A percentile compares a stretch with the other conserved stretches of the same genome.
Conservation (phyloP, 2,329 filamentous ascomycete genomes). For the Chaetomiaceae sp. region DNA sequence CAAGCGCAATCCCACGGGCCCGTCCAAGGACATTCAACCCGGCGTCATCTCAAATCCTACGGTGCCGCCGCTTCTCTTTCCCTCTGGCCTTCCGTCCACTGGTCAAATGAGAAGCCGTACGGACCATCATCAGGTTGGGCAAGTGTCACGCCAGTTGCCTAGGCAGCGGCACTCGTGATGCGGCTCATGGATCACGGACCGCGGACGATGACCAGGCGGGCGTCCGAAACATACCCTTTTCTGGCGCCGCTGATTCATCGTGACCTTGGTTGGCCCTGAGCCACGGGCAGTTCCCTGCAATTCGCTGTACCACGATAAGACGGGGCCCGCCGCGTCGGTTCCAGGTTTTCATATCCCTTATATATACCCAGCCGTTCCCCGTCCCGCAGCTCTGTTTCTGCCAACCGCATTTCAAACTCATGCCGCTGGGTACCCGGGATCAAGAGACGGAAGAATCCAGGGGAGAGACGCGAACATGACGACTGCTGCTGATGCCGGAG, state of each 20-base stretch:
- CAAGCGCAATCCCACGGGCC: slow-evolving; percentile 9
- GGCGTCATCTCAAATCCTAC: not conserved
- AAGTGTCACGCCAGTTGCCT: slow-evolving; percentile 24
- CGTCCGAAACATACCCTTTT: slow-evolving; percentile 1
- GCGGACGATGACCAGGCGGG: not conserved
- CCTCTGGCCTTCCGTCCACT: not conserved
- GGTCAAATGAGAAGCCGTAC: not conserved
- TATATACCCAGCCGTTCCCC: slow-evolving; percentile 5
- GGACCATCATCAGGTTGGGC: slow-evolving; percentile 13
- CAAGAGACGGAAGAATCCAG: not conserved
- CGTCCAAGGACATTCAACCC: slow-evolving; percentile 1
- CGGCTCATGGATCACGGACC: not conserved
- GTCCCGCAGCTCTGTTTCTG: slow-evolving; percentile 12
- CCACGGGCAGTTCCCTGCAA: slow-evolving; percentile 15
- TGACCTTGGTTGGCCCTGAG: slow-evolving; percentile 17
- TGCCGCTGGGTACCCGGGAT: slow-evolving; percentile 2
- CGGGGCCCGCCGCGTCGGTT: slow-evolving; percentile 11
- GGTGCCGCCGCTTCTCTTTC: no score
- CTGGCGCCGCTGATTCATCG: slow-evolving; percentile 13
- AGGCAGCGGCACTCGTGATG: slow-evolving; percentile 15
- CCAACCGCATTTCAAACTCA: slow-evolving; percentile 1
- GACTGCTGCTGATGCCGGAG: slow-evolving; percentile 7
- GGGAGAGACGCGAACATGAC: slow-evolving; percentile 4
- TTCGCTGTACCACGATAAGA: slow-evolving; percentile 24
- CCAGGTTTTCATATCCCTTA: slow-evolving; percentile 4